Percentiles rank a stretch among this genome's conserved stretches.
These are phyloP conservation scores for Geotrichum australiense DNA, from an alignment of 1,139 yeast species.

Conservation along the genomic window DNA sequence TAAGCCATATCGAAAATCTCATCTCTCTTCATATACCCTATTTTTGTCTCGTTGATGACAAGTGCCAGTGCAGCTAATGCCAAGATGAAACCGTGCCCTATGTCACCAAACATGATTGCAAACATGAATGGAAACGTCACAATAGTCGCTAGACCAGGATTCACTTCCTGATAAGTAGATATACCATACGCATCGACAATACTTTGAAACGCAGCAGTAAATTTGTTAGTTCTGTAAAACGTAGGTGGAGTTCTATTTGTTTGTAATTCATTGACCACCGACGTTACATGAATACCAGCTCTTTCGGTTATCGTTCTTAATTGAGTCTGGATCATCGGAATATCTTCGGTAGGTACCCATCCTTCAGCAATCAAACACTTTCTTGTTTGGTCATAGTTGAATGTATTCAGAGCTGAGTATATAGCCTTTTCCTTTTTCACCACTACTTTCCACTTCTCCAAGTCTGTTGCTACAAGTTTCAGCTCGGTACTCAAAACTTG, in stretches of 20 bases:
- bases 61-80: conserved; percentile 63
- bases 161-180: conserved; percentile 90
- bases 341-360: conserved; percentile 70
- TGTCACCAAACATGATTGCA: conserved; percentile 98
- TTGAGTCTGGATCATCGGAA: conserved; percentile 40
- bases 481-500: conserved; percentile 69
- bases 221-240: conserved; percentile 82
- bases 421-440: conserved; percentile 68
- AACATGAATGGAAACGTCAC: conserved; percentile 98
- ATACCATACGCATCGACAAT: conserved; percentile 95
- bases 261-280: conserved; percentile 71
- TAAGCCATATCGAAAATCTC: conserved; percentile 97
- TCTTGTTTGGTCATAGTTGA: conserved; percentile 78
- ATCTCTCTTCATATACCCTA: conserved; percentile 65
- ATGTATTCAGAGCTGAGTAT: conserved; percentile 67
- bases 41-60: conserved; percentile 59
- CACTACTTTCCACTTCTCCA: conserved; percentile 60
- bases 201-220: conserved; percentile 84
- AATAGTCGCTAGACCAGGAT: conserved; percentile 91
- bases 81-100: conserved; percentile 89
- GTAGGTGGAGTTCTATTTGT: conserved; percentile 93
- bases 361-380: conserved; percentile 95
- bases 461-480: conserved; percentile 64
- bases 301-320: conserved; percentile 53
- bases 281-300: conserved; percentile 53